Evolutionary conservation across 306 rosid genomes (phyloP), one percentile per base, ranked within the genome.

Genomic region (Hylodesmum podocarpum): DNA sequence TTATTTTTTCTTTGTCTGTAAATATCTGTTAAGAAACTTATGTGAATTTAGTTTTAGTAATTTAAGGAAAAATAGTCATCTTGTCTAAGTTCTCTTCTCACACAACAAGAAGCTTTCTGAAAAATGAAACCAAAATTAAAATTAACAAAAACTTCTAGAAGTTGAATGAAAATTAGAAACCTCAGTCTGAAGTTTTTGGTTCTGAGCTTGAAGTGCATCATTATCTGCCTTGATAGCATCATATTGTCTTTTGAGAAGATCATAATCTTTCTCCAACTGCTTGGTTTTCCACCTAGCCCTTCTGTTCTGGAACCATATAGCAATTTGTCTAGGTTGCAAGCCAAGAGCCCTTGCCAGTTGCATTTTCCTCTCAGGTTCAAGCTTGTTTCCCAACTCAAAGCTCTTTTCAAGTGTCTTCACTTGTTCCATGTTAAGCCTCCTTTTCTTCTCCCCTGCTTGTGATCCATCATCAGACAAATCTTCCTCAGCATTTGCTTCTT

Each of bases 231-330:
- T 91, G 76, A 91, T 25, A 28, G 90, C 84, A n/a, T 91, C 94
- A 67, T 82, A 91, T 64, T 91, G 96, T 64, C 94, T 76, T 65
- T 87, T 91, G n/a, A 91, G 96, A 57, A 87, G 63, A 79, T 91
- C 96, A 49, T 89, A 89, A 66, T 91, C 96, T 62, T 89, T 91
- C 88, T 91, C 96, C 69, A 91, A 66, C 72, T 91, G 96, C 82
- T 91, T 91, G 24, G 96, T 91, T 82, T 91, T 91, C 96, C 96
- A 91, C 81, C 96, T 89, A 3, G 96, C 96, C 29, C 96, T 89
- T 21, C 96, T 89, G 86, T 91, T 91, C 68, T 91, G 96, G 74
- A 91, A 91, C 96, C 96, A 91, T 63, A 91, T 91, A 15, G 96
- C 96, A 79, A 91, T 89, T 81, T 91, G 96, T 44, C 96, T 87